A percentile compares a stretch with the other conserved stretches of the same genome.
phyloP scores from a whole-genome alignment of 345 rosid species.

The Acer saccharum region DNA sequence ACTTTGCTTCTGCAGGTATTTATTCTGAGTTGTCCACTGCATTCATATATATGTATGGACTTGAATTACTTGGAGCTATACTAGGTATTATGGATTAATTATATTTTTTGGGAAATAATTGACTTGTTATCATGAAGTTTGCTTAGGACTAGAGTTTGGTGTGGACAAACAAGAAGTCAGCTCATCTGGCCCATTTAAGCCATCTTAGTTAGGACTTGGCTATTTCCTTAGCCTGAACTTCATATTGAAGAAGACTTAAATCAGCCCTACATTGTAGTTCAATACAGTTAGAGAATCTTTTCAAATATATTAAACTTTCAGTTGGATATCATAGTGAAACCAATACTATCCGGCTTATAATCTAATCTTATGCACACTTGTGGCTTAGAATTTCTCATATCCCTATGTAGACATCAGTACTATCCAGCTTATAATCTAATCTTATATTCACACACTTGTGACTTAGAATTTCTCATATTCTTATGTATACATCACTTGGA shows the following conservation, averaged over 20 bases:
- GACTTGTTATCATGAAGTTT: neutral
- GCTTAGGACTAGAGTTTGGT: neutral
- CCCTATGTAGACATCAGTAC: neutral
- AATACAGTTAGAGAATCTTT: neutral
- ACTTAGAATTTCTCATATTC: neutral
- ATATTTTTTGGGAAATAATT: neutral
- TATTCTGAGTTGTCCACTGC: constrained; percentile 8
- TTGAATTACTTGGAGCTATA: constrained; percentile 6
- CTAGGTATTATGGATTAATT: neutral
- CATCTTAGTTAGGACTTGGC: neutral
- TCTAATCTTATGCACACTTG: neutral
- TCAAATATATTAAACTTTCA: neutral
- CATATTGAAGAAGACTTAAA: neutral
- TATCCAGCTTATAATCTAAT: neutral
- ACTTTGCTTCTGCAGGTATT: constrained; percentile 85
- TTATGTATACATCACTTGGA: neutral
- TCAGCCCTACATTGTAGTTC: neutral
- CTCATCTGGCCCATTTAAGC: neutral
- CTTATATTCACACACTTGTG: neutral
- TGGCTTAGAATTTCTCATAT: no score
- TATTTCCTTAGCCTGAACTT: neutral
- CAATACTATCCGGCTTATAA: neutral
- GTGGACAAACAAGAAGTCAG: neutral
- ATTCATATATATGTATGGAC: neutral
- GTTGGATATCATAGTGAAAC: neutral